A percentile compares a stretch with the other conserved stretches of the same genome.
These are phyloP conservation scores for Colletotrichum sp. DNA, from an alignment of 2,329 filamentous ascomycete species.

Conservation along the genomic window DNA sequence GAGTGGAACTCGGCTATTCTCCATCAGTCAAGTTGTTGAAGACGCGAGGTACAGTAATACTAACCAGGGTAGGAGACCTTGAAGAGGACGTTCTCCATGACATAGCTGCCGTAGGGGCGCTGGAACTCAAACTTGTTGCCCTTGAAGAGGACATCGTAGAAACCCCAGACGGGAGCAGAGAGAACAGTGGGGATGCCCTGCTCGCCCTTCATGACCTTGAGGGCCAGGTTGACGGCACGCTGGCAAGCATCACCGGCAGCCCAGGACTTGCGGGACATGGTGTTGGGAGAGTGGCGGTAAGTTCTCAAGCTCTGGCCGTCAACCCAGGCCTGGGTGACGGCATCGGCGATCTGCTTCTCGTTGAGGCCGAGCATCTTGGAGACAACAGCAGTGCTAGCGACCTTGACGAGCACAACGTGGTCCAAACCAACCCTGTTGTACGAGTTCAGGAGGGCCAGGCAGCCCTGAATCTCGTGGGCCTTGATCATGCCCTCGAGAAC, in stretches of 20 bases:
- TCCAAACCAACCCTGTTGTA: slow-evolving; percentile 99
- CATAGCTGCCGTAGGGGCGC: slow-evolving; percentile 94
- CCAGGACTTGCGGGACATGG: slow-evolving; percentile 99
- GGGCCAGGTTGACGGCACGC: slow-evolving; percentile 86
- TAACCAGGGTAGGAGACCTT: slow-evolving; percentile 97
- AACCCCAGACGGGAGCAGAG: slow-evolving; percentile 92
- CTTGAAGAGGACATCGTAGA: slow-evolving; percentile 98
- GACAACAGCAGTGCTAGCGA: slow-evolving; percentile 91
- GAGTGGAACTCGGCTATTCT: slow-evolving; percentile 90
- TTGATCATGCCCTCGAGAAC: slow-evolving; percentile 98
- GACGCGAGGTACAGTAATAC: slow-evolving; percentile 26
- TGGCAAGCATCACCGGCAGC: slow-evolving; percentile 98
- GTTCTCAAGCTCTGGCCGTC: slow-evolving; percentile 96
- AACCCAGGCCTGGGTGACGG: slow-evolving; percentile 96
- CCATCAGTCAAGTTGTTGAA: background rate
- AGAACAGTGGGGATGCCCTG: slow-evolving; percentile 90
- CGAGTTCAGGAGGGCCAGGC: slow-evolving; percentile 94
- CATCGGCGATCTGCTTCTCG: slow-evolving; percentile 91
- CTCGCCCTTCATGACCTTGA: slow-evolving; percentile 93
- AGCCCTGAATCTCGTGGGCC: slow-evolving; percentile 98
- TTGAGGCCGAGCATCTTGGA: slow-evolving; percentile 91
- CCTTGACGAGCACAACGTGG: slow-evolving; percentile 98
- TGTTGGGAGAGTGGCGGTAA: slow-evolving; percentile 97
- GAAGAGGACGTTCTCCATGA: slow-evolving; percentile 99
- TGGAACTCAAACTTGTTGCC: slow-evolving; percentile 97